Evolutionary conservation across 306 rosid species (phyloP).

Genomic region (Luffa acutangula): DNA sequence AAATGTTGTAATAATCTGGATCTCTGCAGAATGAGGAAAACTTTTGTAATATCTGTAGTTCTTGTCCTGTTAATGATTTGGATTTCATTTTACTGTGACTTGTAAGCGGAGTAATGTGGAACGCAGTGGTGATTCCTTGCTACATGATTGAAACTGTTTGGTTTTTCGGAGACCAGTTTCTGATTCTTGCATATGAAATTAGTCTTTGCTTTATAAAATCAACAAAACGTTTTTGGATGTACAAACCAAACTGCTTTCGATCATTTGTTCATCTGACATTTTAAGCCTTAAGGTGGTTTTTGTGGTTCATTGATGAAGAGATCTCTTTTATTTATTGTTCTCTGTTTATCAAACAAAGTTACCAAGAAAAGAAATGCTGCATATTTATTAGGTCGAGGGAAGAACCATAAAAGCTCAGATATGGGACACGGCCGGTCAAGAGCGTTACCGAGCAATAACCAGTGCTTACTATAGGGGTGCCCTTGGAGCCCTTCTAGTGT

Average conservation of each 20-base stretch:
- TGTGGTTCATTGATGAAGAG: neutral
- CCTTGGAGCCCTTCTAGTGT: slow-evolving; percentile 84
- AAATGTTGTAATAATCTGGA: neutral
- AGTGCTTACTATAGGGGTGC: slow-evolving; percentile 96
- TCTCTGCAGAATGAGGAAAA: neutral
- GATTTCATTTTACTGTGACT: neutral
- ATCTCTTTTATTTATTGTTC: neutral
- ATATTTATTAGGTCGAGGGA: slow-evolving; percentile 64
- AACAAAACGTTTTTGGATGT: neutral
- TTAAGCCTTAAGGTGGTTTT: neutral
- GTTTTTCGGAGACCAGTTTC: neutral
- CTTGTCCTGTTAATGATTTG: neutral
- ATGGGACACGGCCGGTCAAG: slow-evolving; percentile 99
- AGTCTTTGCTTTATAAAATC: neutral
- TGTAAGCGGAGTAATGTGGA: neutral
- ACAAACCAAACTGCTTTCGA: neutral
- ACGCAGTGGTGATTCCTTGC: neutral
- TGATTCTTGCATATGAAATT: neutral
- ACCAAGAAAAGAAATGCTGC: neutral
- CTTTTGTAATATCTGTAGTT: neutral
- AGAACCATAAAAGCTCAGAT: slow-evolving; percentile 86
- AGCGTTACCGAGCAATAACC: slow-evolving; percentile 85
- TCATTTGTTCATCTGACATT: neutral
- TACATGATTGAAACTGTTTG: neutral
- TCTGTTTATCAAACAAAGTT: neutral